These are phyloP conservation scores for Calonectria ilicicola DNA, from an alignment of 2,329 filamentous ascomycete genomes.

Conservation along the genomic window DNA sequence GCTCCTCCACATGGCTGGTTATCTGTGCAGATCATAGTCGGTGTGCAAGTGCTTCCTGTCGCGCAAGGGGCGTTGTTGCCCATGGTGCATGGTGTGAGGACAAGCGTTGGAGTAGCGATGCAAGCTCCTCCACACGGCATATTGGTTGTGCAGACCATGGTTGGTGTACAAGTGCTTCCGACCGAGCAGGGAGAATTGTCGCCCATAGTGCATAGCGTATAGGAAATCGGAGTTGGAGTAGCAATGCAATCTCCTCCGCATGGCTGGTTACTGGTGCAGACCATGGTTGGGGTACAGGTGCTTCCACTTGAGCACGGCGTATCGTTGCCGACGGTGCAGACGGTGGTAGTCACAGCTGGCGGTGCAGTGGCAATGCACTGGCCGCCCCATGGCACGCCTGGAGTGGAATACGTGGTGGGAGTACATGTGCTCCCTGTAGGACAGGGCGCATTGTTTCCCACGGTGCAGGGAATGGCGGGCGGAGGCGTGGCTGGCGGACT, in stretches of 20 bases:
- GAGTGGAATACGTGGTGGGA: not conserved
- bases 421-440: not conserved
- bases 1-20: not conserved
- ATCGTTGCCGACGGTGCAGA: not conserved
- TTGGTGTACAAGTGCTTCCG: not conserved
- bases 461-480: not conserved
- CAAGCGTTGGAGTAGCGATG: not conserved
- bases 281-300: not conserved
- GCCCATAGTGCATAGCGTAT: not conserved
- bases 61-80: not conserved
- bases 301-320: not conserved
- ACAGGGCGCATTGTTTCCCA: not conserved
- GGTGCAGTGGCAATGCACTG: not conserved
- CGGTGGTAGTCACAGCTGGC: not conserved
- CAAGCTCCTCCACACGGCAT: not conserved
- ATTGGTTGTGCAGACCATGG: not conserved
- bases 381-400: not conserved
- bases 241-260: not conserved
- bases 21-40: not conserved
- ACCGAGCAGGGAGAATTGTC: not conserved
- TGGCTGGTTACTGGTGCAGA: not conserved
- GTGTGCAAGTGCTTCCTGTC: not conserved
- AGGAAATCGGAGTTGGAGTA: not conserved
- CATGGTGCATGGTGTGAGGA: not conserved
- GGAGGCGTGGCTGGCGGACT: not conserved